Base-by-base conservation (phyloP, 345 rosid species). In the Alliaria petiolata region DNA sequence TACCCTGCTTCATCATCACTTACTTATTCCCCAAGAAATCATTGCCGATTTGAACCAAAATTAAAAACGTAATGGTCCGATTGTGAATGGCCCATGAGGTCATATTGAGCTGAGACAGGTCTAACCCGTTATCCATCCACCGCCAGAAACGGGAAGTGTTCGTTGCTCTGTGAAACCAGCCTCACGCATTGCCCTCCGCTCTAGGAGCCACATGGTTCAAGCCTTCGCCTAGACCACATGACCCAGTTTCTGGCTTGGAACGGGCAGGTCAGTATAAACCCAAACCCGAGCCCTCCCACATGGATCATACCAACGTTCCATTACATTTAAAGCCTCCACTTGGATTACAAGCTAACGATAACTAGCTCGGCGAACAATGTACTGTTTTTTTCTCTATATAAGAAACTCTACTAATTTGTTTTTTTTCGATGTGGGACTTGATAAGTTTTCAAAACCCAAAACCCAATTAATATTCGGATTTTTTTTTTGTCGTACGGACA, bases 101-200 rank as follows among this genome's bases (percentile, higher is more conserved):
- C 39, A 43, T 26, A 26, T 1, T 26, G 25, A 9, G 11, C 51
- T 36, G 51, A 43, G 31, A 4, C 2, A 7, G 54, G 45, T 28
- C 65, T 39, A n/a, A 45, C 52, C 6, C 44, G 69, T 64, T 1
- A 33, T 64, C 69, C 56, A 33, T 34, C 57, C 56, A 64, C 56
- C 6, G 44, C 31, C 30, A 7, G 16, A 13, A 46, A 8, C 34
- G 45, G 33, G 56, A 64, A 8, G 69, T 64, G 2, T 10, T 64
- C 69, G 44, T 20, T 64, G 68, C 56, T 46, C 68, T 40, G 44
- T 40, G 44, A 40, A 40, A 6, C 16, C 15, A 40, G 7, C 5
- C 15, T 13, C 13, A 40, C 16, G 44, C 15, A 4, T 40, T 4
- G 7, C 44, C 44, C 2, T 14, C 44, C 44, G 4, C 13, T 13